phyloP scores from a whole-genome alignment of 1,139 yeast species.

The Hansenula anomala region DNA sequence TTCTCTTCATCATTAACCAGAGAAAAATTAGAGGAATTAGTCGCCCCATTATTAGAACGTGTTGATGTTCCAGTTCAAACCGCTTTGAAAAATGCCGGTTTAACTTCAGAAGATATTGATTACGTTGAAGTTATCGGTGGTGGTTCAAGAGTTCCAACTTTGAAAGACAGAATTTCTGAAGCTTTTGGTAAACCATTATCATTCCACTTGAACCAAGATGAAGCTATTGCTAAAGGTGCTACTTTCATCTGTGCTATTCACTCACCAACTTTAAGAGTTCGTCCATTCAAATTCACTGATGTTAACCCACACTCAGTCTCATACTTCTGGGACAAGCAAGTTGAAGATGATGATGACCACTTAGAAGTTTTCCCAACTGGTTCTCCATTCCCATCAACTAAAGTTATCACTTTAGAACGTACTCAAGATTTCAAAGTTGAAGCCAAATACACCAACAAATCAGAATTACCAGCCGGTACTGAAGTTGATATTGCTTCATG shows the following conservation, averaged over 20 bases:
- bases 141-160: conserved; percentile 93
- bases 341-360: conserved; percentile 83
- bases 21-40: conserved; percentile 88
- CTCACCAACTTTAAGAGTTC: conserved; percentile 97
- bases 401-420: conserved; percentile 92
- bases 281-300: conserved; percentile 98
- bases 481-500: conserved; percentile 71
- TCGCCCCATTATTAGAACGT: conserved; percentile 75
- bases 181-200: conserved; percentile 85
- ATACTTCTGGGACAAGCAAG: conserved; percentile 92
- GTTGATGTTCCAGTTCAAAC: conserved; percentile 71
- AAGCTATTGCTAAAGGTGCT: conserved; percentile 98
- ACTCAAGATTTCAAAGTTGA: conserved; percentile 81
- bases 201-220: conserved; percentile 97
- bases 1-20: conserved; percentile 87
- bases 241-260: conserved; percentile 99
- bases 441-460: conserved; percentile 80
- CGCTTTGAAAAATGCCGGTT: conserved; percentile 79
- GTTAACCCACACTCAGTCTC: conserved; percentile 89
- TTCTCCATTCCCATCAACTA: conserved; percentile 89
- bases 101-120: conserved; percentile 71
- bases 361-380: conserved; percentile 97
- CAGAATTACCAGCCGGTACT: conserved; percentile 69
- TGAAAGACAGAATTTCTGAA: conserved; percentile 76
- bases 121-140: conserved; percentile 97